A percentile compares a stretch with the other conserved stretches of the same genome.
These are phyloP conservation scores for Boletus eberwhitei DNA, from an alignment of 768 basidiomycete genomes.

Conservation along the genomic window DNA sequence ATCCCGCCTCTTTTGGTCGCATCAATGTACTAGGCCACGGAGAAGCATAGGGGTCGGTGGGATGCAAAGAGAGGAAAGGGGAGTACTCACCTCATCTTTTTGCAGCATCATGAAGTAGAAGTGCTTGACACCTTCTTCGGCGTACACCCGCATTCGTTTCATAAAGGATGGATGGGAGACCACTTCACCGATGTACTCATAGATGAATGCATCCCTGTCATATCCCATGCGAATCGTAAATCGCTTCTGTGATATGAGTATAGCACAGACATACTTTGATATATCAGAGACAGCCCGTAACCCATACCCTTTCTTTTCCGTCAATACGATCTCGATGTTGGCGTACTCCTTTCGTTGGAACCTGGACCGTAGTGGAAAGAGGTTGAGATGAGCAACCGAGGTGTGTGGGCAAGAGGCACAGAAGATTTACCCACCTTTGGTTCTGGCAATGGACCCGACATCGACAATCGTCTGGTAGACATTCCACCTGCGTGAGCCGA, in stretches of 20 bases:
- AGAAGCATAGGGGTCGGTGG: background rate
- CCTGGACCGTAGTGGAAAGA: constrained; percentile 38
- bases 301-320: constrained; percentile 95
- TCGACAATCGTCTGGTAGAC: constrained; percentile 84
- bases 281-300: constrained; percentile 72
- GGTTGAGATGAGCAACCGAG: background rate
- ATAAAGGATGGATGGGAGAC: constrained; percentile 83
- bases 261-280: constrained; percentile 49
- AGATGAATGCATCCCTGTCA: constrained; percentile 84
- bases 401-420: background rate
- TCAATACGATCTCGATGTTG: constrained; percentile 83
- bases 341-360: constrained; percentile 88
- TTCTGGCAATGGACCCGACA: constrained; percentile 83
- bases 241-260: background rate
- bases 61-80: background rate
- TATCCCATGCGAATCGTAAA: constrained; percentile 6
- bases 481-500: constrained; percentile 94
- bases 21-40: constrained; percentile 76
- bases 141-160: constrained; percentile 93
- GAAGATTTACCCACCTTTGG: constrained; percentile 62
- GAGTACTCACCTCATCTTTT: constrained; percentile 79
- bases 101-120: constrained; percentile 99
- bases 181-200: constrained; percentile 97
- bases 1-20: constrained; percentile 97
- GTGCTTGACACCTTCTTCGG: constrained; percentile 87